phyloP scores from a whole-genome alignment of 1,284 basidiomycete species.

The Phaffia rhodozyma region DNA sequence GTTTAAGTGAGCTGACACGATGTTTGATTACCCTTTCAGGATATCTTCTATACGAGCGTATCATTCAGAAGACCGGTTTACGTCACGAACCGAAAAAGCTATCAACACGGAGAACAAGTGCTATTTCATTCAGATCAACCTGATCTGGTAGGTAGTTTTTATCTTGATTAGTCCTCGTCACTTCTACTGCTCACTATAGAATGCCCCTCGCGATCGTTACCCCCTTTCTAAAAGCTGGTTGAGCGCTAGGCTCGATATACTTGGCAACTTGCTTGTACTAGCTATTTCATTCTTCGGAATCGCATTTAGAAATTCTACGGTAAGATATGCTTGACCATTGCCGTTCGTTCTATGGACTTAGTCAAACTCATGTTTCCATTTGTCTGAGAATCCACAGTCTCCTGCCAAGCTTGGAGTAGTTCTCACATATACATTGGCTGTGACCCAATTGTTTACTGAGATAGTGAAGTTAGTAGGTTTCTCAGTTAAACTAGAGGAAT shows the following conservation, averaged over 20 bases:
- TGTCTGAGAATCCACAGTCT: background rate
- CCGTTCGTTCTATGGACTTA: too few species aligned
- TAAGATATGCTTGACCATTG: too few species aligned
- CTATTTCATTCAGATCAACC: constrained; percentile 3
- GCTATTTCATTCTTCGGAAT: constrained; percentile 28
- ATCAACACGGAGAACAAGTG: background rate
- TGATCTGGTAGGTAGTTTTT: background rate
- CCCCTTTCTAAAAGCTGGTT: background rate
- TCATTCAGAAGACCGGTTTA: constrained; percentile 8
- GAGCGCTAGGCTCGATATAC: background rate
- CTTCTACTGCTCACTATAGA: background rate
- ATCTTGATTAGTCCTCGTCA: constrained; percentile 15
- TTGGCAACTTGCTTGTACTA: constrained; percentile 15
- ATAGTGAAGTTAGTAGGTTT: constrained; percentile 3
- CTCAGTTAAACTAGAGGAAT: too few species aligned
- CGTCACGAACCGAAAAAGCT: background rate
- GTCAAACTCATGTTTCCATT: too few species aligned
- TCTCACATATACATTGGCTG: constrained; percentile 19
- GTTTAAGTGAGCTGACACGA: background rate
- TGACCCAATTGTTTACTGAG: constrained; percentile 14
- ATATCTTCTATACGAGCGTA: constrained; percentile 8
- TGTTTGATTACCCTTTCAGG: background rate
- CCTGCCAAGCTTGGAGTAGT: constrained; percentile 30
- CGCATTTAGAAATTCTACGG: constrained; percentile 24
- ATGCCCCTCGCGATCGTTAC: too few species aligned